These are phyloP conservation scores for Vitis riparia DNA, from an alignment of 164 flowering plant genomes.

Conservation along the genomic window DNA sequence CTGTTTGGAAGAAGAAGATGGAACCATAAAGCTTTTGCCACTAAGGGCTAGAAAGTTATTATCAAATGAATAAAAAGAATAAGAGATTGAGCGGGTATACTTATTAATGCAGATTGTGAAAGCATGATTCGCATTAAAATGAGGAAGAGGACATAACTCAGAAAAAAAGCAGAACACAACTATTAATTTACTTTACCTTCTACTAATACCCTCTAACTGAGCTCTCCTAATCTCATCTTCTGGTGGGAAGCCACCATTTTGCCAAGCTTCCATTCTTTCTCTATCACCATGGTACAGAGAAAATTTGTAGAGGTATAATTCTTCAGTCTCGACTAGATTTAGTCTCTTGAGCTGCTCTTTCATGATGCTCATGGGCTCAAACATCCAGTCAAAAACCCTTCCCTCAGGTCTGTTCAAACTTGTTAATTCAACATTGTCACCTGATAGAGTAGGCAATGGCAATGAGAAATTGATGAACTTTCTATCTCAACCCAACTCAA, in stretches of 20 bases:
- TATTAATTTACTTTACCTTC: slow-evolving; percentile 23
- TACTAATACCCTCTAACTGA: slow-evolving; percentile 37
- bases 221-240: slow-evolving; percentile 38
- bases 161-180: no score
- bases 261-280: slow-evolving; percentile 31
- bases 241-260: slow-evolving; percentile 43
- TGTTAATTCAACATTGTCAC: slow-evolving; percentile 35
- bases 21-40: no score
- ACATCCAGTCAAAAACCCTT: slow-evolving; percentile 48
- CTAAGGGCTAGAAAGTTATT: no score
- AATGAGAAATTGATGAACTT: background rate
- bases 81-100: no score
- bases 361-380: slow-evolving; percentile 39
- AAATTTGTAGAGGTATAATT: slow-evolving; percentile 26
- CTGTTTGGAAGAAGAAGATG: slow-evolving; percentile 9
- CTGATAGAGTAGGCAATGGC: slow-evolving; percentile 18
- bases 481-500: background rate
- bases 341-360: slow-evolving; percentile 38
- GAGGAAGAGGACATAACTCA: no score
- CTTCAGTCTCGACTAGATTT: slow-evolving; percentile 27
- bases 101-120: no score
- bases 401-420: slow-evolving; percentile 42
- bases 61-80: no score
- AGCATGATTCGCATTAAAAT: no score
- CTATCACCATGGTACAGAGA: slow-evolving; percentile 29